These are phyloP conservation scores for Rhodotorula diobovata DNA, from an alignment of 768 basidiomycete genomes.

Conservation along the genomic window DNA sequence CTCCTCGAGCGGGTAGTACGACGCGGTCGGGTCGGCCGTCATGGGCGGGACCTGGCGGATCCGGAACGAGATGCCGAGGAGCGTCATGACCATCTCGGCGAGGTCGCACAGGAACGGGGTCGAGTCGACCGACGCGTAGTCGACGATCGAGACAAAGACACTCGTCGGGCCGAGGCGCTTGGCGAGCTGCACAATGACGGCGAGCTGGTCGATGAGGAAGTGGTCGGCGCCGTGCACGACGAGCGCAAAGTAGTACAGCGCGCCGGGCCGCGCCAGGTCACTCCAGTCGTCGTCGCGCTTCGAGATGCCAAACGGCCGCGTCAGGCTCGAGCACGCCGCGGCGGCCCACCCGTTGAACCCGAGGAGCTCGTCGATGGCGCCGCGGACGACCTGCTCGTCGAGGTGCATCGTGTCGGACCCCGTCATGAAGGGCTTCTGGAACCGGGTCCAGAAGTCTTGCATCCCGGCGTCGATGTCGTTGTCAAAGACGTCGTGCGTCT, in stretches of 20 bases:
- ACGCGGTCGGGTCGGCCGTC: slow-evolving; percentile 79
- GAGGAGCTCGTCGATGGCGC: slow-evolving; percentile 86
- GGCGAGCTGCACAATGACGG: slow-evolving; percentile 93
- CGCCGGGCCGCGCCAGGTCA: slow-evolving; percentile 74
- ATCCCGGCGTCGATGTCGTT: slow-evolving; percentile 70
- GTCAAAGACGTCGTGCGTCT: slow-evolving; percentile 66
- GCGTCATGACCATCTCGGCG: slow-evolving; percentile 87
- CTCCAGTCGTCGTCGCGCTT: slow-evolving; percentile 75
- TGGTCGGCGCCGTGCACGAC: slow-evolving; percentile 98
- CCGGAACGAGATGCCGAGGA: slow-evolving; percentile 86
- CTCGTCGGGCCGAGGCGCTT: slow-evolving; percentile 81
- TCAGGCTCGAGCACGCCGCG: slow-evolving; percentile 84
- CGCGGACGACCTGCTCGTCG: slow-evolving; percentile 83
- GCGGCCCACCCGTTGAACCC: slow-evolving; percentile 98
- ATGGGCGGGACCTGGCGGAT: slow-evolving; percentile 87
- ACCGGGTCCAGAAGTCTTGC: slow-evolving; percentile 83
- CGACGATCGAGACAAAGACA: slow-evolving; percentile 95
- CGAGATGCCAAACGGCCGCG: slow-evolving; percentile 91
- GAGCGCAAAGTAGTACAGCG: slow-evolving; percentile 89
- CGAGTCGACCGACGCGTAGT: slow-evolving; percentile 91
- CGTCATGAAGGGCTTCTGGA: slow-evolving; percentile 82
- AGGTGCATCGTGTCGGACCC: slow-evolving; percentile 77
- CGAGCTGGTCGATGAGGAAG: slow-evolving; percentile 96
- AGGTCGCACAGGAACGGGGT: slow-evolving; percentile 91
- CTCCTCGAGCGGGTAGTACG: slow-evolving; percentile 94